phyloP scores from a whole-genome alignment of 805 yeast species.

The Saturnispora galanensis region DNA sequence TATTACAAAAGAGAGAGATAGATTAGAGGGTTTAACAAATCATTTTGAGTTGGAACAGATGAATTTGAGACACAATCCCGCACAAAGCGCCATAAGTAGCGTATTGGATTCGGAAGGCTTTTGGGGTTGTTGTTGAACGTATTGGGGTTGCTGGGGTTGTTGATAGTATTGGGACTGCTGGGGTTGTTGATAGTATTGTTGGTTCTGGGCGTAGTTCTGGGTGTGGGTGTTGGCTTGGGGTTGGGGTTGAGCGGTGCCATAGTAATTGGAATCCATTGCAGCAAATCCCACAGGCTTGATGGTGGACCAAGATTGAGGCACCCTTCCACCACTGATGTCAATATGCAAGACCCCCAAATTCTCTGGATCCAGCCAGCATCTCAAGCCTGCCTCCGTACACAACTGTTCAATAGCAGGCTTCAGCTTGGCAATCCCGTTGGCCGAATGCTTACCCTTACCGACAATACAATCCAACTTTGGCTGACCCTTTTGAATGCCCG shows the following conservation, averaged over 20 bases:
- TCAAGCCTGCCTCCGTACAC: slow-evolving; percentile 58
- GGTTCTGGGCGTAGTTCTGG: slow-evolving; percentile 8
- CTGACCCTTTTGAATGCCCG: slow-evolving; percentile 51
- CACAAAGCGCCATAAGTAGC: slow-evolving; percentile 3
- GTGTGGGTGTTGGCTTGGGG: slow-evolving; percentile 15
- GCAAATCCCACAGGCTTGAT: slow-evolving; percentile 25
- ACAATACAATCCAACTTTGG: slow-evolving; percentile 69
- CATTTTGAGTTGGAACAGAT: neutral
- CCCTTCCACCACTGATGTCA: slow-evolving; percentile 41
- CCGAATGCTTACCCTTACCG: slow-evolving; percentile 86
- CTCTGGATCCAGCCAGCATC: slow-evolving; percentile 50
- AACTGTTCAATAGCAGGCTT: slow-evolving; percentile 81
- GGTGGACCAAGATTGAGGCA: slow-evolving; percentile 31
- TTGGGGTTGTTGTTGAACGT: slow-evolving; percentile 19
- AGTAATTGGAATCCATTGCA: slow-evolving; percentile 23
- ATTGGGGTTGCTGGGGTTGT: slow-evolving; percentile 26
- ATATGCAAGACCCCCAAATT: slow-evolving; percentile 78
- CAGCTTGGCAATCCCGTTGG: slow-evolving; percentile 72
- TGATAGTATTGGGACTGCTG: slow-evolving; percentile 23
- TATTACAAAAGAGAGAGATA: neutral
- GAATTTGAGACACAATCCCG: slow-evolving; percentile 1
- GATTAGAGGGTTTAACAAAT: neutral
- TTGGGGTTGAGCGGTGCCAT: slow-evolving; percentile 11
- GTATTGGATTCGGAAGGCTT: slow-evolving; percentile 14
- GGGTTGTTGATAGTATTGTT: too few species aligned